These are phyloP conservation scores for Colletotrichum sp. DNA, from an alignment of 2,329 filamentous ascomycete species.

Conservation along the genomic window DNA sequence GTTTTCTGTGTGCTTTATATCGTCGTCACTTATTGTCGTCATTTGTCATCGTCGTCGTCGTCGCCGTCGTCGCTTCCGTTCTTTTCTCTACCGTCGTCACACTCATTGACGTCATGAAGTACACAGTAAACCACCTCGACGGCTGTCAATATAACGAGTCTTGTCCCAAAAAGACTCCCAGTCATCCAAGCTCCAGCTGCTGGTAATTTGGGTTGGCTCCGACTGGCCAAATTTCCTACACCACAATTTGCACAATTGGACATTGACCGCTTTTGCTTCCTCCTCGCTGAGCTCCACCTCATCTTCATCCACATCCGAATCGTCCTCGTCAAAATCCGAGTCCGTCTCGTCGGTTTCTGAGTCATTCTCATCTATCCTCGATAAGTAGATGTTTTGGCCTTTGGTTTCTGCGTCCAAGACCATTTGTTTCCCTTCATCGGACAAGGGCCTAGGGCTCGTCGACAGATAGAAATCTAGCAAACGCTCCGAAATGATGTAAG, in stretches of 20 bases:
- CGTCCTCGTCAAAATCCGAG: neutral
- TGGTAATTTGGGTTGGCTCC: neutral
- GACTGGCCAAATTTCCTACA: neutral
- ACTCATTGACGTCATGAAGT: too few relatives aligned
- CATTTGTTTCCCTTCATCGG: neutral
- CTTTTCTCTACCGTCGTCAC: too few relatives aligned
- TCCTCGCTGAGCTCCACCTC: neutral
- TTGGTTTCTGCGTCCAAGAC: neutral
- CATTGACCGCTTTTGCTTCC: neutral
- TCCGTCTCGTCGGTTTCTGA: neutral
- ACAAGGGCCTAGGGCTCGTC: neutral
- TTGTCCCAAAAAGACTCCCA: neutral
- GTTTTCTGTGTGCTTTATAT: too few relatives aligned
- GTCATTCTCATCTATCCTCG: neutral
- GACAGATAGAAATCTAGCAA: neutral
- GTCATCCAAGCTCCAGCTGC: neutral
- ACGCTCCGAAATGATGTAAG: neutral
- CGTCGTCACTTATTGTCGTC: too few relatives aligned
- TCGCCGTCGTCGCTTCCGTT: too few relatives aligned
- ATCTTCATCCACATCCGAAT: neutral
- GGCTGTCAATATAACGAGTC: too few relatives aligned
- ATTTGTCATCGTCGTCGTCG: too few relatives aligned
- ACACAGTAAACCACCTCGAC: too few relatives aligned
- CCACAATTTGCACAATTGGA: neutral
- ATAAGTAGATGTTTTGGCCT: neutral